Base-by-base conservation (phyloP, 306 rosid genomes). In the Prosopis cineraria region DNA sequence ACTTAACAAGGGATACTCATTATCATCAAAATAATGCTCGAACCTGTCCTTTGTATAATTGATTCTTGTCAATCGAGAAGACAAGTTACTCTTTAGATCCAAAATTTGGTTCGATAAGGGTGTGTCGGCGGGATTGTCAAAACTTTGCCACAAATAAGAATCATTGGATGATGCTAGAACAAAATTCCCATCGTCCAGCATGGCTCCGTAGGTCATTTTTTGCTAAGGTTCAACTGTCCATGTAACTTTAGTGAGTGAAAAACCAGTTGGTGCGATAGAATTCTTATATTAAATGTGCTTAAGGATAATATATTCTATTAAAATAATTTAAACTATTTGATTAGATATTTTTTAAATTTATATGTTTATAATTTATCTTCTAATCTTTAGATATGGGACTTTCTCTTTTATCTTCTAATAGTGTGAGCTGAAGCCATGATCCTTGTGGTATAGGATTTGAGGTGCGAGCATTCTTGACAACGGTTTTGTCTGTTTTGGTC, bases 111-210 rank as follows among this genome's bases (percentile, higher is more conserved):
- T 63, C 1, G 92, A 93, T 68, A 91, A 79, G 62, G 89, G 77
- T 0, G 94, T 89, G 73, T 89, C 91, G 0, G 97, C 85, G 22
- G 91, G 91, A n/a, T 62, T 5, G 1, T 80, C 45, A 74, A 91
- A 91, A 66, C 92, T 91, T 75, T 84, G 68, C 94, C 97, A 92
- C 25, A 85, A 53, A 68, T 6, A 0, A 5, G 6, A 12, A 0
- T 83, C 73, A 16, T n/a, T 24, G 0, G 3, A 12, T 27, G 64
- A 41, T 2, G 50, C 75, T 50, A 91, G 66, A 64, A 88, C 86
- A 14, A 91, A 85, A 80, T 89, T 91, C 0, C 92, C 90, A 0
- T n/a, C 80, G 71, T 89, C 90, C 36, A 88, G 92, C 82, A 89
- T 74, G 22, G 77, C 31, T 6, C 80, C 91, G 12, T 76, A 39